Evolutionary conservation across 805 yeast genomes (phyloP).

Genomic region (Debaryomyces castellii): DNA sequence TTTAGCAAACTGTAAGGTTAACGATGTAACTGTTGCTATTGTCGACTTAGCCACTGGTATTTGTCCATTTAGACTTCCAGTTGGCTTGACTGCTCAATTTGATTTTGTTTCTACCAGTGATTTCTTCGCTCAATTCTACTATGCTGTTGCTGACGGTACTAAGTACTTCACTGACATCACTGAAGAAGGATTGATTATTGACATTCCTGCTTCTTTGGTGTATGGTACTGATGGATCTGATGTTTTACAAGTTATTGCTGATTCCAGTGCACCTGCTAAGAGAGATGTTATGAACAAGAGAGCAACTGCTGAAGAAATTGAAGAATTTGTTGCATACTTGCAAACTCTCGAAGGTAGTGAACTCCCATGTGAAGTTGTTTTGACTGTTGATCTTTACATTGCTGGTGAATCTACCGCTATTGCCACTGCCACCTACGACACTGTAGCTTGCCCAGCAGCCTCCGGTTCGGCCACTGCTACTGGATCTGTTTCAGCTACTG

Average conservation of each 20-base stretch:
- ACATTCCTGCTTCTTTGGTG: slow-evolving; percentile 31
- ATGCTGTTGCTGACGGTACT: slow-evolving; percentile 19
- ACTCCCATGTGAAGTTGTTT: slow-evolving; percentile 24
- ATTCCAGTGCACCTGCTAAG: slow-evolving; percentile 44
- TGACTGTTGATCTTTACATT: slow-evolving; percentile 36
- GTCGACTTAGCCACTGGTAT: slow-evolving; percentile 42
- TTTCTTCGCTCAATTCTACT: slow-evolving; percentile 36
- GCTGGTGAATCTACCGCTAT: slow-evolving; percentile 26
- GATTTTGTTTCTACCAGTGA: slow-evolving; percentile 26
- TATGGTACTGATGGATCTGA: slow-evolving; percentile 17
- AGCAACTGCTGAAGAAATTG: slow-evolving; percentile 31
- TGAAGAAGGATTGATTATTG: slow-evolving; percentile 31
- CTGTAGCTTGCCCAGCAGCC: too few relatives aligned
- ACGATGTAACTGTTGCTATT: slow-evolving; percentile 30
- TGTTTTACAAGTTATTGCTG: slow-evolving; percentile 31
- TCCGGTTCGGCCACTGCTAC: slow-evolving; percentile 33
- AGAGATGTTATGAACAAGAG: slow-evolving; percentile 41
- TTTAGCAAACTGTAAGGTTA: slow-evolving; percentile 36
- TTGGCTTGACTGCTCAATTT: slow-evolving; percentile 20
- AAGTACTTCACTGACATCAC: slow-evolving; percentile 35
- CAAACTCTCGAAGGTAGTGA: slow-evolving; percentile 23
- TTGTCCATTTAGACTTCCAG: slow-evolving; percentile 38
- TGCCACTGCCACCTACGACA: slow-evolving; percentile 24
- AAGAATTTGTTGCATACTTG: slow-evolving; percentile 21
- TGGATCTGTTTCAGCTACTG: slow-evolving; percentile 33